Conservation (phyloP, 768 basidiomycete species). For the Saitozyma sp. region DNA sequence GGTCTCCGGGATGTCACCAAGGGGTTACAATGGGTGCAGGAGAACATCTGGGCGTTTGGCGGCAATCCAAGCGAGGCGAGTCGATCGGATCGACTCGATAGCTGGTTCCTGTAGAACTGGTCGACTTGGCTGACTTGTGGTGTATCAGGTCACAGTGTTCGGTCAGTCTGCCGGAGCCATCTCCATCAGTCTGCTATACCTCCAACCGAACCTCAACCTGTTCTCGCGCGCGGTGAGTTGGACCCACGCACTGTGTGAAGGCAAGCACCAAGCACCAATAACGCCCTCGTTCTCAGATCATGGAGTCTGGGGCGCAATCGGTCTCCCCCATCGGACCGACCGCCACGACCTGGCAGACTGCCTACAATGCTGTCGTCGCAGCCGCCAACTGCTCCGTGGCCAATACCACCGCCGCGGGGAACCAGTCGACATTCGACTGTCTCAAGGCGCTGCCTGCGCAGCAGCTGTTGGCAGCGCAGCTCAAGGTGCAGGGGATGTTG, state of each 20-base stretch:
- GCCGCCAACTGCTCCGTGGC: constrained; percentile 32
- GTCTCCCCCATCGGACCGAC: constrained; percentile 30
- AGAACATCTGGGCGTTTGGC: constrained; percentile 68
- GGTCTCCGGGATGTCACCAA: constrained; percentile 65
- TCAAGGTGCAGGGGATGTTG: constrained; percentile 19
- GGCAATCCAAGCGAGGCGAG: constrained; percentile 62
- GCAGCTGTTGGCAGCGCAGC: constrained; percentile 35
- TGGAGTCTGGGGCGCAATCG: constrained; percentile 37
- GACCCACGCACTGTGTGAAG: constrained; percentile 4
- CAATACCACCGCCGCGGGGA: constrained; percentile 2
- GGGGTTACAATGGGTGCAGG: constrained; percentile 64
- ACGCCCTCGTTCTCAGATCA: constrained; percentile 18
- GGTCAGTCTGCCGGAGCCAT: constrained; percentile 65
- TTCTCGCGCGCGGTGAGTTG: constrained; percentile 20
- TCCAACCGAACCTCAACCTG: constrained; percentile 25
- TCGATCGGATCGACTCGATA: constrained; percentile 14
- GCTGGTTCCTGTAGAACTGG: no score
- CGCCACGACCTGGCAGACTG: constrained; percentile 31
- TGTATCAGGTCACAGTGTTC: constrained; percentile 57
- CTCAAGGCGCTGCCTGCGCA: constrained; percentile 30
- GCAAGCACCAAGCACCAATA: constrained; percentile 5
- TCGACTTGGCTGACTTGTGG: no score
- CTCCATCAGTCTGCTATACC: constrained; percentile 56
- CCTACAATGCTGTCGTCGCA: constrained; percentile 34
- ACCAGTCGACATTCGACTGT: constrained; percentile 28